Conservation (phyloP, 441 rosid genomes). For the Gossypium trilobum region DNA sequence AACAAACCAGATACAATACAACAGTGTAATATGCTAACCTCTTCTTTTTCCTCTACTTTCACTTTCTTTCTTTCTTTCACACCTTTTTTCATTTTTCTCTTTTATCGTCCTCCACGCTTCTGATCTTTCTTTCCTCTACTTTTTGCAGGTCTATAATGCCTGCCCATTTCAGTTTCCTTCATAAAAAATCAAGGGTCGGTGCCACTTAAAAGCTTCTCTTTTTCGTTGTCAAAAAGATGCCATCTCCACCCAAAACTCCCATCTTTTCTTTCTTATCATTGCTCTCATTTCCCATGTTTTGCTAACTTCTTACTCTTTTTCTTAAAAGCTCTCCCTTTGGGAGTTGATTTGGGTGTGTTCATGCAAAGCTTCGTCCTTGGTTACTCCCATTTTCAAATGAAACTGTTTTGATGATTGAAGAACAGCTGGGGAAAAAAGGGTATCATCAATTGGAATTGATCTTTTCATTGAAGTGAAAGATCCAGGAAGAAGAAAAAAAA, state of each 20-base stretch:
- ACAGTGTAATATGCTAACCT: not conserved
- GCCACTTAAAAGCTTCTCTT: slow-evolving; percentile 23
- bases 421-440: slow-evolving; percentile 9
- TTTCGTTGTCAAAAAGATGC: slow-evolving; percentile 39
- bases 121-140: slow-evolving; percentile 9
- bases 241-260: slow-evolving; percentile 23
- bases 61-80: slow-evolving; percentile 18
- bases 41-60: slow-evolving; percentile 20
- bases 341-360: not conserved
- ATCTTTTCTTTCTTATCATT: not conserved
- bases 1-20: too few relatives aligned
- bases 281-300: not conserved
- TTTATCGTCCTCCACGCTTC: not conserved
- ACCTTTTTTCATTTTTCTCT: not conserved
- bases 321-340: not conserved
- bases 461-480: slow-evolving; percentile 24
- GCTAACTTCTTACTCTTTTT: not conserved
- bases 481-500: slow-evolving; percentile 8
- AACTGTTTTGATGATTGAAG: slow-evolving; percentile 7
- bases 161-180: slow-evolving; percentile 23
- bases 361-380: not conserved
- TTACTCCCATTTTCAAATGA: too few relatives aligned
- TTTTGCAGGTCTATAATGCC: slow-evolving; percentile 30
- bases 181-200: slow-evolving; percentile 38
- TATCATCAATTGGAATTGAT: slow-evolving; percentile 14